Conservation (phyloP, 768 basidiomycete genomes). For the Austroboletus festivus region DNA sequence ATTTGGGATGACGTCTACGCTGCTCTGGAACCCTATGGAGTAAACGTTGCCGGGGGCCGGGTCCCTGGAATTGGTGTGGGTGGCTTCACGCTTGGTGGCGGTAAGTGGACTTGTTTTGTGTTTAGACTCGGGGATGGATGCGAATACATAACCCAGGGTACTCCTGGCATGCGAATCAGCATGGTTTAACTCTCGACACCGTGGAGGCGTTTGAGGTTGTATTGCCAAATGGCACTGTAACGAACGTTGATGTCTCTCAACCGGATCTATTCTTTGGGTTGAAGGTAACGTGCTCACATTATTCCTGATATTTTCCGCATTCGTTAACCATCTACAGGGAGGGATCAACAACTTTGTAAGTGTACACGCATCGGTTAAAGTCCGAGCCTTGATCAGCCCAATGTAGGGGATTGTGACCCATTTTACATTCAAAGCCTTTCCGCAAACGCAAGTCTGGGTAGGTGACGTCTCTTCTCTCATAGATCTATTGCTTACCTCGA, state of each 20-base stretch:
- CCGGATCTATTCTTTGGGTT: constrained; percentile 44
- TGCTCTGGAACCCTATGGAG: constrained; percentile 41
- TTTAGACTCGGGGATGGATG: not conserved
- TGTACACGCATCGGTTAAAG: not conserved
- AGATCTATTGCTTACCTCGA: not conserved
- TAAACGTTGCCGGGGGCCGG: constrained; percentile 55
- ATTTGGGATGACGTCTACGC: constrained; percentile 68
- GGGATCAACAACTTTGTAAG: constrained; percentile 56
- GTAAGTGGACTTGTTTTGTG: constrained; percentile 14
- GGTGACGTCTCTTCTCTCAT: constrained; percentile 5
- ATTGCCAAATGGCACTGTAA: constrained; percentile 40
- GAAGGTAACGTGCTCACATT: constrained; percentile 28
- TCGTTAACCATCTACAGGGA: constrained; percentile 37
- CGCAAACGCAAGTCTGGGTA: constrained; percentile 62
- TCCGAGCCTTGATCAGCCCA: not conserved
- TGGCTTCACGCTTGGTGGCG: constrained; percentile 58
- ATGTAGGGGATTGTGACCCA: constrained; percentile 55
- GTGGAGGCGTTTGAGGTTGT: constrained; percentile 57
- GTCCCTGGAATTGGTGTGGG: constrained; percentile 56
- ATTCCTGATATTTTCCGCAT: not conserved
- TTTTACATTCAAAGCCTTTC: constrained; percentile 51
- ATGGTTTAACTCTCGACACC: constrained; percentile 55
- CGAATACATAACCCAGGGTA: constrained; percentile 1
- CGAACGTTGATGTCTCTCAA: constrained; percentile 27
- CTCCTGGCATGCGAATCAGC: constrained; percentile 55